Conservation (phyloP, 2,329 filamentous ascomycete species). For the Colletotrichum liriopes region DNA sequence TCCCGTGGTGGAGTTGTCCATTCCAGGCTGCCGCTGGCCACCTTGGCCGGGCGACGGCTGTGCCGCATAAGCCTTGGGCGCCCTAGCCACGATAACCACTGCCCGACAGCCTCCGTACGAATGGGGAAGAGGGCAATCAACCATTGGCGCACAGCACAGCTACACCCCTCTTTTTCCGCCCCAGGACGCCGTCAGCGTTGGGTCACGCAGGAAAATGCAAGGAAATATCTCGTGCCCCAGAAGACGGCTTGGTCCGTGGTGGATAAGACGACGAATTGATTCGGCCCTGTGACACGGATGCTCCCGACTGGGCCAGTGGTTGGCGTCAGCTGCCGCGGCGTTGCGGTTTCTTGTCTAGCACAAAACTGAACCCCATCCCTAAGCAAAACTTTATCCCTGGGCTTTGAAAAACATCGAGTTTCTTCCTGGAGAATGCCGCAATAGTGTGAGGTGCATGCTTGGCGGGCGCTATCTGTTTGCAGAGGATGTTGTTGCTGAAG, state of each 20-base stretch:
- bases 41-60: constrained; percentile 29
- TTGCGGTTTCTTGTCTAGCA: too few relatives aligned
- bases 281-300: constrained; percentile 14
- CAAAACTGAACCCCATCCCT: too few relatives aligned
- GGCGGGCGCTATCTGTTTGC: too few relatives aligned
- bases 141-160: background rate
- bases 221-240: background rate
- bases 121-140: background rate
- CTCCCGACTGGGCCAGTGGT: too few relatives aligned
- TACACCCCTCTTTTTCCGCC: background rate
- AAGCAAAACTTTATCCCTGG: too few relatives aligned
- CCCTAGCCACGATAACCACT: background rate
- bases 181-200: background rate
- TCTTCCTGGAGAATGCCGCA: too few relatives aligned
- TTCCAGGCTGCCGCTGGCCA: background rate
- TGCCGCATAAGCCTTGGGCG: constrained; percentile 20
- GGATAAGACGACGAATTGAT: background rate
- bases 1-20: background rate
- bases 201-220: background rate
- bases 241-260: background rate
- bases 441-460: too few relatives aligned
- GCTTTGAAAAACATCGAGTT: too few relatives aligned
- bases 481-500: too few relatives aligned
- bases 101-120: background rate
- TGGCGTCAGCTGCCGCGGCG: too few relatives aligned